Conservation (phyloP, 805 yeast genomes). For the Maudiozyma barnettii region DNA sequence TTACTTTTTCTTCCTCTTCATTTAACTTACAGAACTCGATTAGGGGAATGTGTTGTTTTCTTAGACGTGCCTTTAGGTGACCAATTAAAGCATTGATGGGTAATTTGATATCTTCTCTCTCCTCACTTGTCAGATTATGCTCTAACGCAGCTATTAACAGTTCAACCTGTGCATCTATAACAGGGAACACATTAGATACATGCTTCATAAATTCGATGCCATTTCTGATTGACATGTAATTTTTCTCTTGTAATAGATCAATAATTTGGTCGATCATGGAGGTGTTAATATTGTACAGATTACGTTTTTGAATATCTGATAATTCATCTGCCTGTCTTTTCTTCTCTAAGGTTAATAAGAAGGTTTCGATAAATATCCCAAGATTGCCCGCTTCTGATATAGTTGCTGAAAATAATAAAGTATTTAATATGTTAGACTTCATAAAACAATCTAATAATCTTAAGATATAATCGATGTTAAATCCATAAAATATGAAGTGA, state of each 20-base stretch:
- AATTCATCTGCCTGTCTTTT: slow-evolving; percentile 33
- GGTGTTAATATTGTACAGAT: slow-evolving; percentile 47
- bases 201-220: slow-evolving; percentile 69
- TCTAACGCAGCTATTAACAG: slow-evolving; percentile 39
- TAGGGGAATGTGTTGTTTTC: slow-evolving; percentile 38
- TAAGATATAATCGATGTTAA: slow-evolving; percentile 35
- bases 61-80: slow-evolving; percentile 45
- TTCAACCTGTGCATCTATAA: slow-evolving; percentile 57
- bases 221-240: slow-evolving; percentile 74
- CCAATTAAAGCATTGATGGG: slow-evolving; percentile 68
- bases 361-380: slow-evolving; percentile 59
- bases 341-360: slow-evolving; percentile 40
- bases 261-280: slow-evolving; percentile 31
- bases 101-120: slow-evolving; percentile 70
- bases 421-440: slow-evolving; percentile 37
- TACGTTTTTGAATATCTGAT: slow-evolving; percentile 26
- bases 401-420: slow-evolving; percentile 61
- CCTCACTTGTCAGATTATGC: slow-evolving; percentile 41
- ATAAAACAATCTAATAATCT: slow-evolving; percentile 40
- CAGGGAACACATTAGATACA: slow-evolving; percentile 54
- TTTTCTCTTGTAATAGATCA: slow-evolving; percentile 25
- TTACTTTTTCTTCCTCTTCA: slow-evolving; percentile 12
- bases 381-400: slow-evolving; percentile 72
- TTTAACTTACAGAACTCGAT: slow-evolving; percentile 48
- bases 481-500: slow-evolving; percentile 46